phyloP scores from a whole-genome alignment of 495 filamentous ascomycete species.

The Neurospora tetrasperma region DNA sequence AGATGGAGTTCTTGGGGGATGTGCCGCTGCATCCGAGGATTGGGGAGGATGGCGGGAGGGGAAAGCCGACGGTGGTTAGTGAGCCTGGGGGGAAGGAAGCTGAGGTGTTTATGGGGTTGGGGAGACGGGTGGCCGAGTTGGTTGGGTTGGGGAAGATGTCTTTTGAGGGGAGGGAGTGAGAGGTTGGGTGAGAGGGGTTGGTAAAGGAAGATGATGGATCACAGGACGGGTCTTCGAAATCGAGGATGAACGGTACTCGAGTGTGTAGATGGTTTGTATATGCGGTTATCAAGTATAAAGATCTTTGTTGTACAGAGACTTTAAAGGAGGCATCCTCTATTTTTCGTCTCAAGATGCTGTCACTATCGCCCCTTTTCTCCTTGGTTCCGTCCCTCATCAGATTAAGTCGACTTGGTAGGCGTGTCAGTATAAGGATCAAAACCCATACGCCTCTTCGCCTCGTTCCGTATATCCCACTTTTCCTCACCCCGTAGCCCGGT shows the following conservation, averaged over 20 bases:
- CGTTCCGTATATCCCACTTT: constrained; percentile 56
- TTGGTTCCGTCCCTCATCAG: neutral
- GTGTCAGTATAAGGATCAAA: constrained; percentile 49
- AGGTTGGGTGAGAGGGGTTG: neutral
- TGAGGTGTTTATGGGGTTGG: constrained; percentile 60
- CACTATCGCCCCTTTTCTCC: neutral
- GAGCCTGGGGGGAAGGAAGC: constrained; percentile 65
- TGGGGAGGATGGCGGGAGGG: constrained; percentile 79
- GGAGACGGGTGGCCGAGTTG: constrained; percentile 48
- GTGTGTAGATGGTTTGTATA: neutral
- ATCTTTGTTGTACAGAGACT: neutral
- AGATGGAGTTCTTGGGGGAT: constrained; percentile 72
- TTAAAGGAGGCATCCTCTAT: neutral
- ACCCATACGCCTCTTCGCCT: constrained; percentile 69
- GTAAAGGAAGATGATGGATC: neutral
- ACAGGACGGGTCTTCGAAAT: neutral
- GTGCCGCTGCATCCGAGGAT: constrained; percentile 81
- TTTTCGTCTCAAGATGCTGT: neutral
- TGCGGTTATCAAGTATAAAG: neutral
- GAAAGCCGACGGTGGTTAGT: constrained; percentile 82
- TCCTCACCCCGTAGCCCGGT: constrained; percentile 63
- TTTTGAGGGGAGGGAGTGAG: neutral
- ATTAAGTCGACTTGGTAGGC: constrained; percentile 4
- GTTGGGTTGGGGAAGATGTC: constrained; percentile 20
- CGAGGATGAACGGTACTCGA: neutral